Evolutionary conservation across 805 yeast species (phyloP), one percentile per base, ranked within the genome.

Genomic region (Isabelozyma heimii): DNA sequence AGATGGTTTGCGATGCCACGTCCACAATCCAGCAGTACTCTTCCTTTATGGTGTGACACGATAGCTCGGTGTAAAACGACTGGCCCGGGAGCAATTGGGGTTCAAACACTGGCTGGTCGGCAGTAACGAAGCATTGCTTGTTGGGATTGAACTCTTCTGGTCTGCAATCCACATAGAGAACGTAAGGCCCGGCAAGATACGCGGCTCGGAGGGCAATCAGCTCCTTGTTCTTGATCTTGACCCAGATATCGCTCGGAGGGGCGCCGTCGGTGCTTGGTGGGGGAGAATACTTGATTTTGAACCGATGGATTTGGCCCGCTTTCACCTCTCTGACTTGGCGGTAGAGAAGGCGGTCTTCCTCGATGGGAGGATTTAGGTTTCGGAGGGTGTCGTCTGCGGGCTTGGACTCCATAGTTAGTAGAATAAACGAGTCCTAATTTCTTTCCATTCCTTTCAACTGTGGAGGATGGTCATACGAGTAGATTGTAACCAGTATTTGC

Each of bases 171-270:
- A 85, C 88, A 59, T 94, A 94, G 5, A 94, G 67, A 2, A 89
- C 75, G 61, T 83, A 92, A 0, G 99, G 99, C 0, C 98, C 99
- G 1, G 91, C 85, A 41, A 94, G 66, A 58, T 85, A 89, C 1
- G 96, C 87, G 0, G 97, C 95, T 27, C 96, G 68, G 55, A 89
- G 63, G 0, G 94, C 77, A 2, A 88, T 69, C 54, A 82, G 80
- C 63, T 91, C 97, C 3, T 69, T 72, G 66, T 91, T 91, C 58
- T 81, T 82, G 37, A 91, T 79, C 47, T 81, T 78, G 17, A 87
- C 65, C 77, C 80, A 84, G 8, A 74, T 52, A 38, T 58, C 62
- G 8, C 48, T 35, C 5, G 67, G 69, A 12, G 61, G 63, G 12
- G 43, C 45, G 24, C 27, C 37, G 14, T 40, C 17, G 10, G 12